phyloP scores from a whole-genome alignment of 1,284 basidiomycete species.

The Caloboletus firmus region DNA sequence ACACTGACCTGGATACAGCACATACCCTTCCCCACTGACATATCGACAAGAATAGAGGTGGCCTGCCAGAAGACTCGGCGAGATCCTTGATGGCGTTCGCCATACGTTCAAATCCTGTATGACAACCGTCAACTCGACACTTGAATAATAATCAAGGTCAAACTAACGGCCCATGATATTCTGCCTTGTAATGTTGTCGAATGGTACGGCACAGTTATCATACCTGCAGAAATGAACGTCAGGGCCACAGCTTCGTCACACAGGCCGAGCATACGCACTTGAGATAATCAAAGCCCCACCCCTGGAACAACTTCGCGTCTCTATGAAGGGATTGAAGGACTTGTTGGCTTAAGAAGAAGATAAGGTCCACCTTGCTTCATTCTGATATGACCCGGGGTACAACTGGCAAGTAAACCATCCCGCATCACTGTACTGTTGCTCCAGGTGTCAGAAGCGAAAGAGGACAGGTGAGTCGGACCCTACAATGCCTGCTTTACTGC shows the following conservation, averaged over 20 bases:
- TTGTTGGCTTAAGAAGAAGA: not conserved
- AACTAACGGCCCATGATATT: constrained; percentile 57
- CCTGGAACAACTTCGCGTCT: constrained; percentile 49
- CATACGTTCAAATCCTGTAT: constrained; percentile 52
- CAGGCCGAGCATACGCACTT: constrained; percentile 41
- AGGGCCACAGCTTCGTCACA: not conserved
- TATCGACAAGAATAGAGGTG: constrained; percentile 50
- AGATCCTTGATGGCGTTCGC: constrained; percentile 50
- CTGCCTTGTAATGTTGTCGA: constrained; percentile 50
- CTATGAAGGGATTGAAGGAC: constrained; percentile 17
- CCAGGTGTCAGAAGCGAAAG: constrained; percentile 3
- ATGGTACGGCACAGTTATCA: constrained; percentile 60
- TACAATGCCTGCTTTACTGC: constrained; percentile 55
- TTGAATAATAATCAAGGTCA: not conserved
- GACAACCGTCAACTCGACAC: not conserved
- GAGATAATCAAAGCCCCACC: constrained; percentile 61
- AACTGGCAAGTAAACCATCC: constrained; percentile 37
- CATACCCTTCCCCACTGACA: constrained; percentile 61
- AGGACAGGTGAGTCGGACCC: constrained; percentile 8
- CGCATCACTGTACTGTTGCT: constrained; percentile 33
- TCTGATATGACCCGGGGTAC: constrained; percentile 34
- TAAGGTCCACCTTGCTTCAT: constrained; percentile 27
- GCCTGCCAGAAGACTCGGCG: constrained; percentile 42
- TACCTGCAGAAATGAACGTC: constrained; percentile 39
- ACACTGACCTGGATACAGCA: not conserved